These are phyloP conservation scores for Corymbia citriodora DNA, from an alignment of 441 rosid genomes.

Conservation along the genomic window DNA sequence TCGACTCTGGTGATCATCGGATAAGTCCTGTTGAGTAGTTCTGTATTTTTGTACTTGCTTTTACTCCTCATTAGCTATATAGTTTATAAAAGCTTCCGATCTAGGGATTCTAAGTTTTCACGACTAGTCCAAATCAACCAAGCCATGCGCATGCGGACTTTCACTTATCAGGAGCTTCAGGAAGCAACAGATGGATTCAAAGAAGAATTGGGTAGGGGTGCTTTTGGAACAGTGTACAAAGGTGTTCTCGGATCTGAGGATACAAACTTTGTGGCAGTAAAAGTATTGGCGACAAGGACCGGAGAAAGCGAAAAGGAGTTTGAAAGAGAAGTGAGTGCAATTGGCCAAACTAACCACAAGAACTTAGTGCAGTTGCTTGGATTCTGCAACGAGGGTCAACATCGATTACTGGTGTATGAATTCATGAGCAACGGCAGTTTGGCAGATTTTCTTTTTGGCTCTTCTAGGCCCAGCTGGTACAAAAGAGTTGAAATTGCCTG, in stretches of 20 bases:
- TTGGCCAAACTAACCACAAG: constrained; percentile 26
- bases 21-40: background rate
- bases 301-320: constrained; percentile 22
- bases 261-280: constrained; percentile 20
- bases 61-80: background rate
- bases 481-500: constrained; percentile 2
- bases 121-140: background rate
- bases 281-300: constrained; percentile 12
- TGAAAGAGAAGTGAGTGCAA: constrained; percentile 24
- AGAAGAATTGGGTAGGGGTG: constrained; percentile 21
- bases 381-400: constrained; percentile 13
- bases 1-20: background rate
- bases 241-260: constrained; percentile 2
- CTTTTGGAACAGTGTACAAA: constrained; percentile 21
- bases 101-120: background rate
- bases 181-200: constrained; percentile 26
- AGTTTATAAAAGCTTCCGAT: background rate
- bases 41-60: background rate
- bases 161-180: constrained; percentile 9
- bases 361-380: constrained; percentile 29
- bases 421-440: constrained; percentile 19
- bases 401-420: constrained; percentile 31
- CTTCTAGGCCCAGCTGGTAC: constrained; percentile 5
- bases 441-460: constrained; percentile 6
- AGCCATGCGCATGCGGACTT: constrained; percentile 13